phyloP scores from a whole-genome alignment of 306 rosid genomes.

The Vachellia pachyceras region DNA sequence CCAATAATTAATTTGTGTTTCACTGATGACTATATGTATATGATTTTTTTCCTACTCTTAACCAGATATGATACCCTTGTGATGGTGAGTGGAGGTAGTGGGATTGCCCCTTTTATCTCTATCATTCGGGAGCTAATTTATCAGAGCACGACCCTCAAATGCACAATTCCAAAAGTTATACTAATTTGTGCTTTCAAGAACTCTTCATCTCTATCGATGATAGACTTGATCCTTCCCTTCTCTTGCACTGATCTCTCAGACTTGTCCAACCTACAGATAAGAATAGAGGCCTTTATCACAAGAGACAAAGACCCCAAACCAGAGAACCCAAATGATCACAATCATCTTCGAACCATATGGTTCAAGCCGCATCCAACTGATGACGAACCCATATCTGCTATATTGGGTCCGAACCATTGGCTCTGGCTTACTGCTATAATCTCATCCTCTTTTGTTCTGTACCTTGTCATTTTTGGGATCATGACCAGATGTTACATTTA shows the following conservation, averaged over 20 bases:
- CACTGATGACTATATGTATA: no score
- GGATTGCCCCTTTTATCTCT: slow-evolving; percentile 77
- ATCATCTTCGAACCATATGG: slow-evolving; percentile 37
- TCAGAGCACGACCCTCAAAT: slow-evolving; percentile 33
- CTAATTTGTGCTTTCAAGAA: slow-evolving; percentile 61
- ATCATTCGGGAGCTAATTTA: slow-evolving; percentile 60
- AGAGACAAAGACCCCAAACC: slow-evolving; percentile 48
- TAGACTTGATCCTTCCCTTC: slow-evolving; percentile 65
- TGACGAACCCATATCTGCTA: slow-evolving; percentile 44
- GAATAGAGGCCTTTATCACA: slow-evolving; percentile 69
- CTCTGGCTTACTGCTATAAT: slow-evolving; percentile 69
- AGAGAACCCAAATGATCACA: slow-evolving; percentile 6
- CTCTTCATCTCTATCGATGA: slow-evolving; percentile 56
- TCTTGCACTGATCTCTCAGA: slow-evolving; percentile 36
- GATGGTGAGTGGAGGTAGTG: slow-evolving; percentile 85
- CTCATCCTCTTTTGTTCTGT: slow-evolving; percentile 58
- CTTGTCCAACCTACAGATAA: slow-evolving; percentile 46
- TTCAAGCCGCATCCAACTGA: slow-evolving; percentile 58
- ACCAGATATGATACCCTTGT: slow-evolving; percentile 61
- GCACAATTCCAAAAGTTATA: slow-evolving; percentile 53
- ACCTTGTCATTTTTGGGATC: slow-evolving; percentile 54
- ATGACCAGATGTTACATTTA: slow-evolving; percentile 57
- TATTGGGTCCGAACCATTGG: slow-evolving; percentile 69
- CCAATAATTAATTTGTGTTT: no score
- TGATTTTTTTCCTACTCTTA: no score